Evolutionary conservation across 768 basidiomycete species (phyloP).

Genomic region (Grammothele lineata): DNA sequence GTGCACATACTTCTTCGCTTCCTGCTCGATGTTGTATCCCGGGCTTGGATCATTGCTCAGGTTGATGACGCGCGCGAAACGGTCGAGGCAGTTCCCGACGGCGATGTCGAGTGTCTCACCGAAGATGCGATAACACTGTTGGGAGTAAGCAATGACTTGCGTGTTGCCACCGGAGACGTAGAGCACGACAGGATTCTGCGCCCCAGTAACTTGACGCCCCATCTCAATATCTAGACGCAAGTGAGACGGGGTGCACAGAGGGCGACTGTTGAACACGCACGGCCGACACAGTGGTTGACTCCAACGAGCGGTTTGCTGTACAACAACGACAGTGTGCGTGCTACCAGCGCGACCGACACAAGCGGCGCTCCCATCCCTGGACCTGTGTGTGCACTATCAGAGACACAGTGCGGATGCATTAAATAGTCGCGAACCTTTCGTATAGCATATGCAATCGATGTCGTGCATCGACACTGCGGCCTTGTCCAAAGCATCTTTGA

Average conservation of each 20-base stretch:
- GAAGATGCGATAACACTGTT: constrained; percentile 96
- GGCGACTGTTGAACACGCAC: constrained; percentile 43
- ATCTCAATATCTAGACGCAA: constrained; percentile 86
- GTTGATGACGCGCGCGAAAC: constrained; percentile 92
- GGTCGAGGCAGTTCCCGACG: constrained; percentile 97
- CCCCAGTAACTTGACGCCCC: constrained; percentile 92
- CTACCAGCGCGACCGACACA: constrained; percentile 91
- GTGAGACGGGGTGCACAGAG: not conserved
- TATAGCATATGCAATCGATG: constrained; percentile 93
- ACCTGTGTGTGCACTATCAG: constrained; percentile 44
- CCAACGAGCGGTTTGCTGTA: constrained; percentile 91
- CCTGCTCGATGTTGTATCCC: constrained; percentile 95
- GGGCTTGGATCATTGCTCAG: constrained; percentile 94
- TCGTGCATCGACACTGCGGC: constrained; percentile 71
- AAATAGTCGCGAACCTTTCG: constrained; percentile 63
- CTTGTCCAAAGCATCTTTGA: constrained; percentile 67
- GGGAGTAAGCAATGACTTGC: constrained; percentile 98
- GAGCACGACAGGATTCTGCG: constrained; percentile 91
- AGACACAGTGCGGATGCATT: too few relatives aligned
- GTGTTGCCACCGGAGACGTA: constrained; percentile 99
- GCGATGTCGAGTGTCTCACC: constrained; percentile 99
- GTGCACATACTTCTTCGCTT: constrained; percentile 74
- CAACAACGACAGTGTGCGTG: constrained; percentile 83
- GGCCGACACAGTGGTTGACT: constrained; percentile 99
- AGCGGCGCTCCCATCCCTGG: constrained; percentile 99